phyloP scores from a whole-genome alignment of 2,329 filamentous ascomycete genomes.

The Aspergillus sclerotialis region DNA sequence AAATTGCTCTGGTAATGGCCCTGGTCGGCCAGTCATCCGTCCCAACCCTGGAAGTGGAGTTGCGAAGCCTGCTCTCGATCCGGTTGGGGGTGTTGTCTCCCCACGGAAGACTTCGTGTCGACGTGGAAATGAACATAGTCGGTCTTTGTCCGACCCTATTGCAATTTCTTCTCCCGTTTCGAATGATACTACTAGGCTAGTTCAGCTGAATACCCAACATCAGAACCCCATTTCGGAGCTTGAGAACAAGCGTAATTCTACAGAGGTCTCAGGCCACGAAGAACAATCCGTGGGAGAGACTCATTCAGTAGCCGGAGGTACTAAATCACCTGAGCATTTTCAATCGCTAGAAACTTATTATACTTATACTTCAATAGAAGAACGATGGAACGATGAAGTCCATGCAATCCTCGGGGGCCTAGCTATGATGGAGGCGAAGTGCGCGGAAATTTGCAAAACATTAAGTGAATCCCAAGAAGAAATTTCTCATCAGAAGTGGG shows the following conservation, averaged over 20 bases:
- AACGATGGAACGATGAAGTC: conserved; percentile 73
- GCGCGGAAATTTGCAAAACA: conserved; percentile 71
- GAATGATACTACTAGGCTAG: not conserved
- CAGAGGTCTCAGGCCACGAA: conserved; percentile 10
- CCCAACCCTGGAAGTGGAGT: not conserved
- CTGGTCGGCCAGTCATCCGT: not conserved
- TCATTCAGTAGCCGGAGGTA: conserved; percentile 17
- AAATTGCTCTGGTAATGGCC: not conserved
- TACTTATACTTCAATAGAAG: conserved; percentile 64
- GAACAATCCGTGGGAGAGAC: conserved; percentile 10
- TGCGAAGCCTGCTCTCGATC: not conserved
- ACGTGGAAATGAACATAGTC: not conserved
- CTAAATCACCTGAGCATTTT: conserved; percentile 31
- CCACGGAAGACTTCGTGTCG: not conserved
- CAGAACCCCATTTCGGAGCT: conserved; percentile 2
- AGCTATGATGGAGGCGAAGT: conserved; percentile 80
- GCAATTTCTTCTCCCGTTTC: not conserved
- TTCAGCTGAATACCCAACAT: not conserved
- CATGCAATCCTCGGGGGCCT: conserved; percentile 60
- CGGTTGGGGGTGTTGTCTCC: not conserved
- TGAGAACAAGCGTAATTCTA: conserved; percentile 5
- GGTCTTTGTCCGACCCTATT: not conserved
- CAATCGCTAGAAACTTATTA: conserved; percentile 57
- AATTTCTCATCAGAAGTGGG: conserved; percentile 66
- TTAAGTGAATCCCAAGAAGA: conserved; percentile 49